phyloP scores from a whole-genome alignment of 176 grass and related monocot species.

The Saccharum spontaneum region DNA sequence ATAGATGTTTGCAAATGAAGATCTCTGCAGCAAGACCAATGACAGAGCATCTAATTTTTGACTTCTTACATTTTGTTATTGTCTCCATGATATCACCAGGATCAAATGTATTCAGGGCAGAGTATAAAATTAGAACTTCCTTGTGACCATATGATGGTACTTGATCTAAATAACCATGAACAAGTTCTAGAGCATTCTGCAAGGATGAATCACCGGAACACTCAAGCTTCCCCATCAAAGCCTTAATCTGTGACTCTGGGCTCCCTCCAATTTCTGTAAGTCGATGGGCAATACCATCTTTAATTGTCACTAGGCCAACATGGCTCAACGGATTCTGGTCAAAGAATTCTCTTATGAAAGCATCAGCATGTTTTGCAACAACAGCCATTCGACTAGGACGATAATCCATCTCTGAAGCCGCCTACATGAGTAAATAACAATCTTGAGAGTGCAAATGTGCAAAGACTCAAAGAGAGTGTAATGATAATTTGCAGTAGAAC shows the following conservation, averaged over 20 bases:
- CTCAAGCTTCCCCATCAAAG: conserved; percentile 91
- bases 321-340: conserved; percentile 98
- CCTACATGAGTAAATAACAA: conserved; percentile 56
- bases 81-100: conserved; percentile 89
- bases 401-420: conserved; percentile 91
- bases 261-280: conserved; percentile 92
- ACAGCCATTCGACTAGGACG: conserved; percentile 89
- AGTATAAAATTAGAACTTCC: conserved; percentile 90
- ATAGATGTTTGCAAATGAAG: conserved; percentile 95
- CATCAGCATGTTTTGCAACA: conserved; percentile 73
- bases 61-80: conserved; percentile 77
- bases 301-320: conserved; percentile 79
- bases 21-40: conserved; percentile 94
- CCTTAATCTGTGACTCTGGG: conserved; percentile 88
- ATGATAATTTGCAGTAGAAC: conserved; percentile 1
- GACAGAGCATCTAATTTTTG: conserved; percentile 87
- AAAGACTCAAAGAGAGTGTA: not conserved
- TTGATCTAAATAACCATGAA: conserved; percentile 83
- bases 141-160: conserved; percentile 90
- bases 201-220: conserved; percentile 91
- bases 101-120: conserved; percentile 85
- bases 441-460: not conserved
- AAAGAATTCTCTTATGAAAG: conserved; percentile 95
- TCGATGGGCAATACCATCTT: conserved; percentile 74
- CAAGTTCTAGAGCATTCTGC: conserved; percentile 89